These are phyloP conservation scores for Albifimbria verrucaria DNA, from an alignment of 2,329 filamentous ascomycete species.

Conservation along the genomic window DNA sequence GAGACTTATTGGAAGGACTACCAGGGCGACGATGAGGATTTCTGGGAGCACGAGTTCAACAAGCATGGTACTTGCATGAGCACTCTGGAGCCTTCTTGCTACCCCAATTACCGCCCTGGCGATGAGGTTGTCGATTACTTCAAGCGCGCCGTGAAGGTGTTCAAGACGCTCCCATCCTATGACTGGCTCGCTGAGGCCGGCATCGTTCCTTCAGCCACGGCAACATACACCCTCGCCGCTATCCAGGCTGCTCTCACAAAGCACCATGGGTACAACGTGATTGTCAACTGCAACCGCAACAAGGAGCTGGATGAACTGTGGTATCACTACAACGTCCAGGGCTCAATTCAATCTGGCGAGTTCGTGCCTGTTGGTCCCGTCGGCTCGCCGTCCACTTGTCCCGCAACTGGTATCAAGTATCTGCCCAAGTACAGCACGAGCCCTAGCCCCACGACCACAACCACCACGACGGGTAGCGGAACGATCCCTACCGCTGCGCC, in stretches of 20 bases:
- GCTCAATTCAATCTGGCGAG: conserved; percentile 55
- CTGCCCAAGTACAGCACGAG: conserved; percentile 17
- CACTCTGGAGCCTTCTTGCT: conserved; percentile 67
- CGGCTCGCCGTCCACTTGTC: conserved; percentile 56
- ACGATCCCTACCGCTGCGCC: conserved; percentile 3
- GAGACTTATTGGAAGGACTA: conserved; percentile 69
- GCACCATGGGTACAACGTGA: conserved; percentile 50
- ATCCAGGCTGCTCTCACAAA: conserved; percentile 58
- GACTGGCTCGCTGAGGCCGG: conserved; percentile 58
- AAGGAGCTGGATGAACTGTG: conserved; percentile 50
- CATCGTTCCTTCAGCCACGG: conserved; percentile 48
- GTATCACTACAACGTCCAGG: conserved; percentile 62
- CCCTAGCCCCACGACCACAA: background rate
- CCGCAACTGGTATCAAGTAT: conserved; percentile 34
- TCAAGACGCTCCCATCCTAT: conserved; percentile 65
- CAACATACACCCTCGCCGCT: conserved; percentile 56
- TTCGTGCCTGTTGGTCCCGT: conserved; percentile 56
- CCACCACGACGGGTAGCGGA: conserved; percentile 4
- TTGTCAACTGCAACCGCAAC: conserved; percentile 51
- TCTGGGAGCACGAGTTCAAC: conserved; percentile 74
- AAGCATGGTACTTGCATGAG: conserved; percentile 75
- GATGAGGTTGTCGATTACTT: conserved; percentile 71
- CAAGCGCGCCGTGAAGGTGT: conserved; percentile 61
- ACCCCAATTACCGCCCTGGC: conserved; percentile 55
- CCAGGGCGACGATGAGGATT: conserved; percentile 56